Evolutionary conservation across 208 protist species (phyloP), one percentile per base, ranked within the genome.

Genomic region (Kentomonas sorsogonicus): DNA sequence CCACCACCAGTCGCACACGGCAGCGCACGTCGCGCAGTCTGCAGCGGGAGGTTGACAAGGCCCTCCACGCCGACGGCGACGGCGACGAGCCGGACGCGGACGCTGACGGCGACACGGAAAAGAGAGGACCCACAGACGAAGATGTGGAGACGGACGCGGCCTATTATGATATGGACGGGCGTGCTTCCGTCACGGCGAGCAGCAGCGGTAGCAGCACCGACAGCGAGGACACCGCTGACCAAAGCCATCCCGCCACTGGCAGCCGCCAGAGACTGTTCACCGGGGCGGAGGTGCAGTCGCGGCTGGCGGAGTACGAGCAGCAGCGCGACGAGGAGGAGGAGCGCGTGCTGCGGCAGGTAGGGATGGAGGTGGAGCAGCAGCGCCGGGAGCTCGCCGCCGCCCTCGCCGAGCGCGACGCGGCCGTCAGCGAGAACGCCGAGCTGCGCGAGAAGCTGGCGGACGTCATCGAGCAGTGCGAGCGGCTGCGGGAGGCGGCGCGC

Each of bases 271-370:
- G n/a, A n/a, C 53, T 77, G 20, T 77, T 79, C 25, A 76, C 71
- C 0, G 70, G 78, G 16, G 58, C 52, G 3, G 72, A 80, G 31
- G 55, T 91, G 56, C 29, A 60, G 23, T n/a, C 38, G 13, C 66
- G 74, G 13, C 63, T 91, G 5, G 67, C 63, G 20, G 63, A 64
- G 16, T 91, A 91, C 44, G 78, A 89, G 36, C 63, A 69, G 46
- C 52, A 63, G 54, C 69, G 85, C 10, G 80, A 92, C 63, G 69
- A 71, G 6, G 85, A 89, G 57, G 85, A 92, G 60, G 76, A 80
- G 39, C 66, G 62, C 10, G 71, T 88, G 33, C 71, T 92, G 18
- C 63, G 77, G 55, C 66, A 84, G 41, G 74, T 92, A 16, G 71
- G 65, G n/a, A 59, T 30, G 22, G 85, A 92, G 63, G 81, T 92